Percentiles rank a stretch among this genome's conserved stretches.
Conservation (phyloP, 2,329 filamentous ascomycete species). For the Pseudogymnoascus sp. region DNA sequence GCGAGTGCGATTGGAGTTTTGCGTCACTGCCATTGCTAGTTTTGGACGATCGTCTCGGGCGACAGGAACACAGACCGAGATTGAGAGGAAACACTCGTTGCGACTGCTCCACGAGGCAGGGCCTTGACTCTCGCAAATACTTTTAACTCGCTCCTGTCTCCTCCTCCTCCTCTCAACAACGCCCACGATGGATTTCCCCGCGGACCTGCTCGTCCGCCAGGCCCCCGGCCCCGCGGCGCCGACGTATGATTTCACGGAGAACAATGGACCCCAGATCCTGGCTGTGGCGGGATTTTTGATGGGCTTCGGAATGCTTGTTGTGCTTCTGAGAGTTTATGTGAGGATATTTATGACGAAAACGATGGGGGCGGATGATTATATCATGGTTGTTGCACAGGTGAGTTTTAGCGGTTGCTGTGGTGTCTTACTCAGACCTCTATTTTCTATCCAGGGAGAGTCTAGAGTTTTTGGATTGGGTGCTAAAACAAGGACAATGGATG, state of each 20-base stretch:
- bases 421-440: slow-evolving; percentile 18
- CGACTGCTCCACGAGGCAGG: background rate
- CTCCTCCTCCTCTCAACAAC: background rate
- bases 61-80: background rate
- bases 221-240: background rate
- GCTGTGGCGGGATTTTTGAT: slow-evolving; percentile 33
- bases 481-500: background rate
- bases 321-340: slow-evolving; percentile 36
- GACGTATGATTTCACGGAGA: slow-evolving; percentile 23
- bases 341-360: slow-evolving; percentile 36
- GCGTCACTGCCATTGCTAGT: background rate
- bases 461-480: background rate
- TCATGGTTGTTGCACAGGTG: slow-evolving; percentile 36
- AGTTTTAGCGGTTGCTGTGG: slow-evolving; percentile 16
- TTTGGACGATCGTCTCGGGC: background rate
- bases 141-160: background rate
- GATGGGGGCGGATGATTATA: slow-evolving; percentile 39
- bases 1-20: background rate
- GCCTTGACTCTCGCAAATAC: background rate
- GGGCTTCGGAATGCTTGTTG: slow-evolving; percentile 28
- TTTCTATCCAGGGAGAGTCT: background rate
- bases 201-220: background rate
- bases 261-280: slow-evolving; percentile 31
- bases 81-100: background rate
- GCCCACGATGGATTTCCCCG: background rate